Base-by-base conservation (phyloP, 805 yeast species). In the Ogataea corticis region DNA sequence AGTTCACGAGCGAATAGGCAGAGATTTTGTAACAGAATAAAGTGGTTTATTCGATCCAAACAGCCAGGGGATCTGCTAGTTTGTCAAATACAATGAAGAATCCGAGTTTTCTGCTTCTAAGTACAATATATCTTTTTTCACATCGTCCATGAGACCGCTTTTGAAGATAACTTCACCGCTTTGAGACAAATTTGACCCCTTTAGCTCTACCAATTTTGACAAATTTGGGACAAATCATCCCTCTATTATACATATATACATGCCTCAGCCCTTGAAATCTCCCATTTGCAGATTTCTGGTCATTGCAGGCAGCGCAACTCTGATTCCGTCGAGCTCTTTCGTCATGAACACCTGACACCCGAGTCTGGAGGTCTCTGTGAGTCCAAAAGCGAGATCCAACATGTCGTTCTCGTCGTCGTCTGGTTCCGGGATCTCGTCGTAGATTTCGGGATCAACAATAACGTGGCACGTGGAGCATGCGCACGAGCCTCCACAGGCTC, bases 381-480 rank as follows among this genome's bases (percentile, higher is more conserved):
- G 77, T 0, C 99, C 99, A 63, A 94, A 94, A 0, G 99, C 99
- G 61, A 94, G 75, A 68, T 94, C 99, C 60, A 94, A 75, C 99
- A 94, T 94, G 67, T 94, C 99, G 63, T 94, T 92, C 67, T 94
- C 99, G 62, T 94, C 99, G 63, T 94, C 99, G 53, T 83, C 88
- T 0, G 99, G 98, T 65, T 94, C 98, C 9, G 94, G 96, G 52
- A 94, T 79, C 40, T 71, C 78, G 61, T 94, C 99, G 68, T 89
- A 94, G 64, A 73, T 90, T 37, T 86, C 97, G 0, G 99, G 98
- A 63, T 94, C 99, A 32, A 94, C 90, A 41, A 94, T 92, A 43
- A 94, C 84, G 68, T 94, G 99, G 63, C 99, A 94, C 0, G 99
- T 94, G 4, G 97, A 90, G 65, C 99, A 94, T 1, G 99, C 99